Evolutionary conservation across 805 yeast genomes (phyloP), one percentile per base, ranked within the genome.

Genomic region (Lachancea fermentati): DNA sequence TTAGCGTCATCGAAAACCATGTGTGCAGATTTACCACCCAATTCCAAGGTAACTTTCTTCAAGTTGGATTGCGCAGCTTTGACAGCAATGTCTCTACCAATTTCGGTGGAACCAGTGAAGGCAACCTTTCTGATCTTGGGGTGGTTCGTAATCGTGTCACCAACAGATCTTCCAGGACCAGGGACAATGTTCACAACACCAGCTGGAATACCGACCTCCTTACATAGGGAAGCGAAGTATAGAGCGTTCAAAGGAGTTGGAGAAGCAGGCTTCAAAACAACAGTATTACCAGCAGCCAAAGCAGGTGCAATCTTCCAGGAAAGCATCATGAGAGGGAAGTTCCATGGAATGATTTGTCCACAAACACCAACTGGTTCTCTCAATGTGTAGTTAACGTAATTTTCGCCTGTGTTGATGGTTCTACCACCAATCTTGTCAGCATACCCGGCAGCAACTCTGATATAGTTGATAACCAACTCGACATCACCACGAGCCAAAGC

Each of bases 321-420:
- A 62, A 79, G 72, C 85, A 83, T 82, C 69, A 83, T 72, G 48
- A 83, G 65, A 53, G 91, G 91, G 76, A 83, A 83, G 62, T 83
- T 83, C 89, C 89, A 83, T 60, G 91, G 89, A 47, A 83, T 82
- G 48, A 83, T 81, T 63, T 81, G 87, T 50, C 89, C 91, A 68
- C 87, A 81, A 30, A 82, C 84, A 61, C 89, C 91, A 49, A 82
- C 63, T 51, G 91, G 89, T 62, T 81, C 88, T 61, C 77, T 77
- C 58, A 75, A 71, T 41, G 85, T 78, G 68, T 72, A 82, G 51
- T 73, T 76, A 54, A 79, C 73, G 61, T 82, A 81, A 29, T 75
- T 65, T 37, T 68, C 66, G 47, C 85, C 86, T 34, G 85, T 74
- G 51, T 78, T 75, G 36, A 81, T 72, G 31, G 76, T 63, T 57